phyloP scores from a whole-genome alignment of 2,329 filamentous ascomycete genomes.

The Aspergillus sp. region DNA sequence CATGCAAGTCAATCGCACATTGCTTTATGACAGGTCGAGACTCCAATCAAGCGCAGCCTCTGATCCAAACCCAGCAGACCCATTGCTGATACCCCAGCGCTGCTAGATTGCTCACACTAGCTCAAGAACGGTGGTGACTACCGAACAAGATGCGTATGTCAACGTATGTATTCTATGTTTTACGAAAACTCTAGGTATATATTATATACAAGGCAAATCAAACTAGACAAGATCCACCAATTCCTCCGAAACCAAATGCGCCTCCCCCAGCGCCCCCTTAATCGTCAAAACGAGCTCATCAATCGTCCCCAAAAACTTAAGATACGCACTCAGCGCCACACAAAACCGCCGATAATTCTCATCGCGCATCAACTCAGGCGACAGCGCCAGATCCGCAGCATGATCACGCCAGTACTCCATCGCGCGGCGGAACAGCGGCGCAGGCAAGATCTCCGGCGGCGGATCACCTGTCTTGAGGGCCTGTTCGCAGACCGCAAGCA shows the following conservation, averaged over 20 bases:
- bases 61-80: too few relatives aligned
- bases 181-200: neutral
- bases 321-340: conserved; percentile 45
- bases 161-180: too few relatives aligned
- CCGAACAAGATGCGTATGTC: too few relatives aligned
- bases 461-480: conserved; percentile 48
- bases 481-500: conserved; percentile 48
- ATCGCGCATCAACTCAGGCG: conserved; percentile 34
- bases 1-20: too few relatives aligned
- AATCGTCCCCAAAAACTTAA: conserved; percentile 43
- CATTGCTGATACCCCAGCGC: too few relatives aligned
- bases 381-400: conserved; percentile 27
- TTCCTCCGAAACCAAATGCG: conserved; percentile 27
- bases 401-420: conserved; percentile 24
- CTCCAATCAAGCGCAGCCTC: too few relatives aligned
- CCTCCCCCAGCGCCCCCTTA: conserved; percentile 46
- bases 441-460: conserved; percentile 48
- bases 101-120: too few relatives aligned
- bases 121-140: too few relatives aligned
- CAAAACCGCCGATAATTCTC: conserved; percentile 48
- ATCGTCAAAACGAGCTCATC: conserved; percentile 47
- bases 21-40: too few relatives aligned
- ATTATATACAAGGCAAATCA: neutral
- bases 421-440: conserved; percentile 43
- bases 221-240: neutral